Percentiles rank a stretch among this genome's conserved stretches.
Conservation (phyloP, 345 rosid species). For the Acer saccharum region DNA sequence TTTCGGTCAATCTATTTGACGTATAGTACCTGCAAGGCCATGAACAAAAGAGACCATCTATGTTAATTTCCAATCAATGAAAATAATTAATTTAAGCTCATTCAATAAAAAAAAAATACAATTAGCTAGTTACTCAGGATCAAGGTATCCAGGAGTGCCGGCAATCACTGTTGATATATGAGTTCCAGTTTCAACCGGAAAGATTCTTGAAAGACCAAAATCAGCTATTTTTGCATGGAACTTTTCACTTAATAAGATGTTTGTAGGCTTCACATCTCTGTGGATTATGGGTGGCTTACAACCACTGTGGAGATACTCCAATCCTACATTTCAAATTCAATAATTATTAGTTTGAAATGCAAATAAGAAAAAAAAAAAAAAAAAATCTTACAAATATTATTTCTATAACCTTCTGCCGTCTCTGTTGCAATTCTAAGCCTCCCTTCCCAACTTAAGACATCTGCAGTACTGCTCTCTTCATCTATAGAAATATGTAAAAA, state of each 20-base stretch:
- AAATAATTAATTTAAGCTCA: neutral
- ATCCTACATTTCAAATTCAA: constrained; percentile 20
- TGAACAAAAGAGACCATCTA: neutral
- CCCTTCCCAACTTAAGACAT: no score
- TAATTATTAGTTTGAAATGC: no score
- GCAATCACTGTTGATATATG: constrained; percentile 40
- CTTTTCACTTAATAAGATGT: constrained; percentile 33
- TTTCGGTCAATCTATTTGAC: constrained; percentile 38
- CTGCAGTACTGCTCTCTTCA: no score
- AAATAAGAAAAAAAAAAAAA: no score
- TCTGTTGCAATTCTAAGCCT: no score
- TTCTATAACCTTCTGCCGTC: neutral
- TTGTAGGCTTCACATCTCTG: constrained; percentile 39
- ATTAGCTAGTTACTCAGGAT: constrained; percentile 17
- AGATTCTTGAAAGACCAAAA: constrained; percentile 53
- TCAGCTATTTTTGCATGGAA: constrained; percentile 48
- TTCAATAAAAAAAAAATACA: no score
- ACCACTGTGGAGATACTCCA: constrained; percentile 30
- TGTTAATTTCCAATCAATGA: neutral
- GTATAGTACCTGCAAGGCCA: constrained; percentile 26
- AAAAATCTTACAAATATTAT: neutral
- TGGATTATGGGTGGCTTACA: constrained; percentile 16
- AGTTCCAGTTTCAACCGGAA: constrained; percentile 30
- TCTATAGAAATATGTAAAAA: no score
- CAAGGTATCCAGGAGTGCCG: constrained; percentile 53